Evolutionary conservation across 2,329 filamentous ascomycete genomes (phyloP).

Genomic region (Aspergillus proliferans): DNA sequence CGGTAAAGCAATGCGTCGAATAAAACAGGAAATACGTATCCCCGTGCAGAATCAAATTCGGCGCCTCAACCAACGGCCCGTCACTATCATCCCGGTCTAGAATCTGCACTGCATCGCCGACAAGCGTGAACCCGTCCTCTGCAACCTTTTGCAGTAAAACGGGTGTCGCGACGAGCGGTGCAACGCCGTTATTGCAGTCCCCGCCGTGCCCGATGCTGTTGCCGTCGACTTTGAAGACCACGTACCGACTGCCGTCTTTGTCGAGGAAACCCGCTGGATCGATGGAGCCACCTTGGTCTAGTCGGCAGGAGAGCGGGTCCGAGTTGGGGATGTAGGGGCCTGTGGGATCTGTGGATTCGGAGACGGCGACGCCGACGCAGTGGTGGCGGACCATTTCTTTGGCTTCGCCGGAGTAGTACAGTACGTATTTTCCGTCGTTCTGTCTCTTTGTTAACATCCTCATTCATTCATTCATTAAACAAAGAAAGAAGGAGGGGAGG

Average conservation of each 20-base stretch:
- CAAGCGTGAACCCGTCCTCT: constrained; percentile 46
- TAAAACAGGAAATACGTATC: constrained; percentile 57
- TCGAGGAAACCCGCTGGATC: constrained; percentile 58
- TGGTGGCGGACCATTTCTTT: constrained; percentile 39
- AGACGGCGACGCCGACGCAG: constrained; percentile 54
- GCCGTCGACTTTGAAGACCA: constrained; percentile 62
- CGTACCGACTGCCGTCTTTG: constrained; percentile 48
- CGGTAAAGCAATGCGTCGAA: constrained; percentile 54
- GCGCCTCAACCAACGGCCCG: constrained; percentile 58
- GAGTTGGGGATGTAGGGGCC: constrained; percentile 50
- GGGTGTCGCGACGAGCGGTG: constrained; percentile 30
- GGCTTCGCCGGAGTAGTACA: constrained; percentile 54
- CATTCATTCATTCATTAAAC: too few relatives aligned
- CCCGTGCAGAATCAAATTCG: constrained; percentile 42
- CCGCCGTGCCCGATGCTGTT: constrained; percentile 49
- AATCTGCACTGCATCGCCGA: constrained; percentile 51
- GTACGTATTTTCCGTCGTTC: constrained; percentile 48
- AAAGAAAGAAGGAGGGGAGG: background rate
- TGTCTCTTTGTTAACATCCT: constrained; percentile 7
- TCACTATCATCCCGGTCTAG: constrained; percentile 59
- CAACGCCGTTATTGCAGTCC: constrained; percentile 41
- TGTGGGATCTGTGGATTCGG: constrained; percentile 32
- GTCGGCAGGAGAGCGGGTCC: constrained; percentile 49
- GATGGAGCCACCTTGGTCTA: constrained; percentile 54
- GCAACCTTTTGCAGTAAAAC: constrained; percentile 37